These are phyloP conservation scores for Isabelozyma rhagii DNA, from an alignment of 805 yeast genomes.

Conservation along the genomic window DNA sequence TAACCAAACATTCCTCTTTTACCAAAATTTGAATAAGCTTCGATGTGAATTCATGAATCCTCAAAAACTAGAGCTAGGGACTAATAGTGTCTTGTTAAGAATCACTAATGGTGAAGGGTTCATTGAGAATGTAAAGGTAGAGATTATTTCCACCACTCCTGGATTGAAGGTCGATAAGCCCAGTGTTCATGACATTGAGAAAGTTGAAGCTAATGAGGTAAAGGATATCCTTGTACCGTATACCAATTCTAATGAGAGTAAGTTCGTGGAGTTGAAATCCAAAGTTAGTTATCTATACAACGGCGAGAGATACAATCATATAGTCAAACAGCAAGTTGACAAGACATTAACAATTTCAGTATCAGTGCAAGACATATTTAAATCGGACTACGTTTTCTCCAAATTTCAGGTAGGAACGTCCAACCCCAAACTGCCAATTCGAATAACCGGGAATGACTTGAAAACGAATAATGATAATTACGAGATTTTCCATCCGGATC, in stretches of 20 bases:
- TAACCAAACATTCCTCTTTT: slow-evolving; percentile 4
- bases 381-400: slow-evolving; percentile 52
- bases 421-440: slow-evolving; percentile 47
- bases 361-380: slow-evolving; percentile 77
- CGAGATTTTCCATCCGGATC: slow-evolving; percentile 15
- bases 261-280: slow-evolving; percentile 18
- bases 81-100: slow-evolving; percentile 19
- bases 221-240: slow-evolving; percentile 29
- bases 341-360: slow-evolving; percentile 62
- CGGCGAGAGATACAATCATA: slow-evolving; percentile 15
- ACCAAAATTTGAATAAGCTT: slow-evolving; percentile 17
- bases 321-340: slow-evolving; percentile 39
- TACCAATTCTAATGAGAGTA: slow-evolving; percentile 24
- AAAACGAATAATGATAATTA: slow-evolving; percentile 23
- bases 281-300: slow-evolving; percentile 17
- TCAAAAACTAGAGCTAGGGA: slow-evolving; percentile 22
- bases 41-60: slow-evolving; percentile 27
- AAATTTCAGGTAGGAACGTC: slow-evolving; percentile 69
- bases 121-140: slow-evolving; percentile 23
- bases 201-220: slow-evolving; percentile 6
- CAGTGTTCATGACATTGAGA: neutral
- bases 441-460: slow-evolving; percentile 46
- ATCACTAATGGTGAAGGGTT: slow-evolving; percentile 27
- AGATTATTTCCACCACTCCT: slow-evolving; percentile 10
- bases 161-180: slow-evolving; percentile 12